These are phyloP conservation scores for Podaxis carcinomalis DNA, from an alignment of 768 basidiomycete genomes.

Conservation along the genomic window DNA sequence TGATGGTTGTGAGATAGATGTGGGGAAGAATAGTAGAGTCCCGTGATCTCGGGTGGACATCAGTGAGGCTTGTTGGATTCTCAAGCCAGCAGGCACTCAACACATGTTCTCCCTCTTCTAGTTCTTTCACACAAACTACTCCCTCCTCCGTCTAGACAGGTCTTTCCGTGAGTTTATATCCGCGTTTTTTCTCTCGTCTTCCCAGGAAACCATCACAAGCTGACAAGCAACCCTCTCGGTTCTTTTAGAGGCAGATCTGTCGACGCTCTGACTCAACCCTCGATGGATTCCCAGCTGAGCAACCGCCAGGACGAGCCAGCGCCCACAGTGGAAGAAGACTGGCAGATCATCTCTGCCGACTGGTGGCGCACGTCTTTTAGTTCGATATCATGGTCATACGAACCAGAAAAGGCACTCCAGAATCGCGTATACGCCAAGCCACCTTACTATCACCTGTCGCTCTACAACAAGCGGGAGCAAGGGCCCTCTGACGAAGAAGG, in stretches of 20 bases:
- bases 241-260: slow-evolving; percentile 3
- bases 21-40: slow-evolving; percentile 1
- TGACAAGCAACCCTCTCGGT: not conserved
- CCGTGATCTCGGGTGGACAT: slow-evolving; percentile 11
- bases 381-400: slow-evolving; percentile 37
- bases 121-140: not conserved
- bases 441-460: slow-evolving; percentile 28
- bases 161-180: not conserved
- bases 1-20: not conserved
- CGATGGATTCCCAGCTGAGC: slow-evolving; percentile 1
- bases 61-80: slow-evolving; percentile 9
- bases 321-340: slow-evolving; percentile 30
- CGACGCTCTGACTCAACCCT: not conserved
- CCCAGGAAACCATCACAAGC: not conserved
- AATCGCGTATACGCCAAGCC: slow-evolving; percentile 22
- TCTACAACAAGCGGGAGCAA: slow-evolving; percentile 14
- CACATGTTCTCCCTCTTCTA: slow-evolving; percentile 12
- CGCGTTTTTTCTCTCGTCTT: not conserved
- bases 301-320: slow-evolving; percentile 10
- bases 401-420: slow-evolving; percentile 16
- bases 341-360: slow-evolving; percentile 33
- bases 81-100: slow-evolving; percentile 13
- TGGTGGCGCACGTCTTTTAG: slow-evolving; percentile 39
- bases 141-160: not conserved
- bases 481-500: slow-evolving; percentile 13